Base-by-base conservation (phyloP, 768 basidiomycete species). In the Tephrocybe sp. region DNA sequence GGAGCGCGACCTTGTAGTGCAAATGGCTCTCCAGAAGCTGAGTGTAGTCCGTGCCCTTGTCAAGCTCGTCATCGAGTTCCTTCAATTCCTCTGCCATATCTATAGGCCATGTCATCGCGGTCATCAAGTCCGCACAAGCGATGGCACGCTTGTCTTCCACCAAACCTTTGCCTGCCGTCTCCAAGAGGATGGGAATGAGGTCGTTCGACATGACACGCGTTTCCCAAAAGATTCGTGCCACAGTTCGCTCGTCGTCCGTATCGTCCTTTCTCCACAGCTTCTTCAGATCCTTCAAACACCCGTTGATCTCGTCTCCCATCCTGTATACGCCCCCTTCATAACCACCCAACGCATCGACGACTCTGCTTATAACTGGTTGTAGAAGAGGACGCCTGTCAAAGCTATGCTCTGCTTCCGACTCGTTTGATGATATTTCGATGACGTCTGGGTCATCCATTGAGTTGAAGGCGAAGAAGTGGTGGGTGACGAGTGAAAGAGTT, bases 101-200 rank as follows among this genome's bases (percentile, higher is more conserved):
- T 48, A 99, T 96, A 0, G 97, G 97, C 97, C 97, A 99, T 1
- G 96, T 98, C 90, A 99, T 91, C 0, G 95, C 94, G 0, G 93
- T 90, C 65, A 98, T 86, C 20, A 99, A 74, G 65, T 98, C 97
- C 7, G 85, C 86, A 56, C 86, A 88, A 0, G 86, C 82, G 23
- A 96, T 79, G 0, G 91, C 92, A 42, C 90, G 77, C 59, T 86
- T 89, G 68, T 93, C 90, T 57, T 92, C 90, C 26, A 88, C 84
- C 18, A 75, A 68, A 0, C 90, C 90, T 45, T 83, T 81, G 10
- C 90, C 89, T 0, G 90, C 88, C 0, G 91, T 93, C 53, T 79
- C 79, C 43, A 90, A 75, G 11, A 98, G 75, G 48, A 98, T 88
- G 15, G 93, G 88, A 17, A 98, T 70, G 44, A 98, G 75, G 68